Evolutionary conservation across 1,284 basidiomycete genomes (phyloP).

Genomic region (Waitea zeae): DNA sequence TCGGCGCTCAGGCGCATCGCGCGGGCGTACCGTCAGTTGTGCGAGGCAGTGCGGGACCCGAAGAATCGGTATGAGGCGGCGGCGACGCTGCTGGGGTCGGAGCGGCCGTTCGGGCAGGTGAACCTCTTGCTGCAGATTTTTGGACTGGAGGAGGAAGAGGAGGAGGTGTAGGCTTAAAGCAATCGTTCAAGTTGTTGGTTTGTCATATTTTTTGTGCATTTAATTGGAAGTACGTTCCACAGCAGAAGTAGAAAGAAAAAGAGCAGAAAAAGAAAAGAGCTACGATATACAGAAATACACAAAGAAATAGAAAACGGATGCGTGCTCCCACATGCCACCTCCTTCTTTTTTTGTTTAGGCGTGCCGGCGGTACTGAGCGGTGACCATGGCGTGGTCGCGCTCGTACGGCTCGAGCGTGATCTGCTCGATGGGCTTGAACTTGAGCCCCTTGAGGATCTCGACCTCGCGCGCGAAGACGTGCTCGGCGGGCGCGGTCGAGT

Average conservation of each 20-base stretch:
- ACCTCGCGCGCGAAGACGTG: slow-evolving; percentile 87
- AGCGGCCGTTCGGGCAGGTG: slow-evolving; percentile 65
- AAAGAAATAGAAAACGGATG: no score
- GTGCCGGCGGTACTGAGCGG: no score
- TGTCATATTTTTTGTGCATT: no score
- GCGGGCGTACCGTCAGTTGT: slow-evolving; percentile 51
- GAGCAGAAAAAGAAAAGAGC: slow-evolving; percentile 7
- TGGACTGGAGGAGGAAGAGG: slow-evolving; percentile 33
- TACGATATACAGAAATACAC: no score
- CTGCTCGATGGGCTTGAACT: slow-evolving; percentile 89
- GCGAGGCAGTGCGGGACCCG: slow-evolving; percentile 54
- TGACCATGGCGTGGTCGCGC: slow-evolving; percentile 74
- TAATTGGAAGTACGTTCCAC: slow-evolving; percentile 1
- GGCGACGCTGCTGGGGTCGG: slow-evolving; percentile 71
- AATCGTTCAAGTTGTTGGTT: no score
- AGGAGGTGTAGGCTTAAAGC: no score
- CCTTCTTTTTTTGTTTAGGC: no score
- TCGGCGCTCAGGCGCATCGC: slow-evolving; percentile 53
- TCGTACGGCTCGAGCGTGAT: slow-evolving; percentile 80
- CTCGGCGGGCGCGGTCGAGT: slow-evolving; percentile 84
- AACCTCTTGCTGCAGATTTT: slow-evolving; percentile 58
- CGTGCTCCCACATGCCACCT: no score
- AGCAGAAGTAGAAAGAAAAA: slow-evolving; percentile 9
- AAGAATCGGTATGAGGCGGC: slow-evolving; percentile 79
- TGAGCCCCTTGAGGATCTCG: slow-evolving; percentile 63